A percentile compares a stretch with the other conserved stretches of the same genome.
Conservation (phyloP, 176 grass and related monocot species). For the Carex parvula region DNA sequence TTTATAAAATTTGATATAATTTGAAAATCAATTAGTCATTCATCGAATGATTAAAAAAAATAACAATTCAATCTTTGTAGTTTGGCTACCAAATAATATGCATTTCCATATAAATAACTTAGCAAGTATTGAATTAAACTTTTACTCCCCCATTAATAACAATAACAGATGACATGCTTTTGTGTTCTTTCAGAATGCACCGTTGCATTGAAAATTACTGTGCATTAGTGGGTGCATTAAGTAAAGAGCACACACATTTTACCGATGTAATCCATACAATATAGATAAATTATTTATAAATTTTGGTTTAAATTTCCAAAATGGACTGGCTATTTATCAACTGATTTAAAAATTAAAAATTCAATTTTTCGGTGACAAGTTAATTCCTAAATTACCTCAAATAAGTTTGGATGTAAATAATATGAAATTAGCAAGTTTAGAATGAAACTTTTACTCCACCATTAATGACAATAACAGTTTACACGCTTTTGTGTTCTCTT, state of each 20-base stretch:
- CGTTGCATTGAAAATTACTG: neutral
- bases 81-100: neutral
- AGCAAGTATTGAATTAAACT: neutral
- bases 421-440: neutral
- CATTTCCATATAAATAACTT: neutral
- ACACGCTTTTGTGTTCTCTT: neutral
- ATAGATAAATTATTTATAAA: too few species aligned
- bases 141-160: neutral
- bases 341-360: neutral
- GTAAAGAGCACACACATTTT: slow-evolving; percentile 9
- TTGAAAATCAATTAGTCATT: too few species aligned
- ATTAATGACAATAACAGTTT: slow-evolving; percentile 8
- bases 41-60: too few species aligned
- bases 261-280: neutral
- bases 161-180: slow-evolving; percentile 2
- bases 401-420: neutral
- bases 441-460: neutral
- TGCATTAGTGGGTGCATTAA: slow-evolving; percentile 12
- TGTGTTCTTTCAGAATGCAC: neutral
- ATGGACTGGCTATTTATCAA: too few species aligned
- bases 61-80: neutral
- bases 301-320: too few species aligned
- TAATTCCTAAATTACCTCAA: neutral
- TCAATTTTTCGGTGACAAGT: neutral
- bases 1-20: too few species aligned